Evolutionary conservation across 176 grass and related monocot genomes (phyloP).

Genomic region (Musa troglodytarum): DNA sequence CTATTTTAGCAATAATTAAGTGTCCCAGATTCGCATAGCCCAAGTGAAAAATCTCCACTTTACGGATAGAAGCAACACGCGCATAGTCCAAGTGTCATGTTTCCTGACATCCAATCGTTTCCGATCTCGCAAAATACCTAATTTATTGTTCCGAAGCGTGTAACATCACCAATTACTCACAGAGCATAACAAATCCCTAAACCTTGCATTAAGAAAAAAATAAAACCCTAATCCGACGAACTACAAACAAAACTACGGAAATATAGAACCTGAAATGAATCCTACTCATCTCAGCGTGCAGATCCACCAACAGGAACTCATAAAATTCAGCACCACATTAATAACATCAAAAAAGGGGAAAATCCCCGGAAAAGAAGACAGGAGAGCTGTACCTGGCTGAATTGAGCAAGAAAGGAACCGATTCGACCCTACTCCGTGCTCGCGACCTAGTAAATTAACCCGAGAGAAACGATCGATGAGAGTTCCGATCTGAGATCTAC

Average conservation of each 20-base stretch:
- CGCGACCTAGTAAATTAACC: no score
- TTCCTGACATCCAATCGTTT: not conserved
- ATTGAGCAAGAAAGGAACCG: not conserved
- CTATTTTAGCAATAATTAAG: no score
- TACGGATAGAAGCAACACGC: no score
- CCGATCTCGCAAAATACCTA: not conserved
- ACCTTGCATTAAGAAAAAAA: not conserved
- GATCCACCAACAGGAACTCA: not conserved
- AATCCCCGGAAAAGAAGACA: no score
- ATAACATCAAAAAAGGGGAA: no score
- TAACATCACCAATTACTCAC: not conserved
- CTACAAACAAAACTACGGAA: not conserved
- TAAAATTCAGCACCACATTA: no score
- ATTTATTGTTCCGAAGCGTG: no score
- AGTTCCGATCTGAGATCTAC: not conserved
- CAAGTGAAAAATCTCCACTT: no score
- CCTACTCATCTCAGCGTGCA: not conserved
- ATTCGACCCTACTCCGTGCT: not conserved
- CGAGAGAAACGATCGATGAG: no score
- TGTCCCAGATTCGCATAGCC: no score
- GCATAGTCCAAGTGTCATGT: no score
- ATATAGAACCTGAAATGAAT: not conserved
- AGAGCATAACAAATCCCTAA: no score
- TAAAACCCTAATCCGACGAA: conserved; percentile 1
- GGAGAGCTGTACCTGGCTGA: not conserved